Conservation (phyloP, 345 rosid species). For the Brassica cretica region DNA sequence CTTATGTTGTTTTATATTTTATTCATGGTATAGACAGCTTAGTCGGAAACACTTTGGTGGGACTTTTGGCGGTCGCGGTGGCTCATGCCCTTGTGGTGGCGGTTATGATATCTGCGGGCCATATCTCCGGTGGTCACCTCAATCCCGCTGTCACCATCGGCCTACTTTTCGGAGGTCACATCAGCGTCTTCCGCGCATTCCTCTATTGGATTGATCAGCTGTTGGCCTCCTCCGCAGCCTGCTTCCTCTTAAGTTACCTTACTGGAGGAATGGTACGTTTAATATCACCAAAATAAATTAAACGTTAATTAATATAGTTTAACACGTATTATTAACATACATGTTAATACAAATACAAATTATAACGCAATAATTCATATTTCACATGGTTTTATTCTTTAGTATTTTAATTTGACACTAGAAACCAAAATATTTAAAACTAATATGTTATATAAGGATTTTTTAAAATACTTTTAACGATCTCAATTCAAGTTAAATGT, state of each 20-base stretch:
- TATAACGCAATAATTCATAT: not conserved
- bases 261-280: constrained; percentile 75
- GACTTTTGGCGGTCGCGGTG: constrained; percentile 70
- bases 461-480: not conserved
- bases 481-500: not conserved
- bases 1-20: not conserved
- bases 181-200: constrained; percentile 66
- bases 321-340: not conserved
- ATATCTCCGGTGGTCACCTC: constrained; percentile 90
- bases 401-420: not conserved
- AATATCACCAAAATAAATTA: not conserved
- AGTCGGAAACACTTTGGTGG: constrained; percentile 51
- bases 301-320: not conserved
- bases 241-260: constrained; percentile 79
- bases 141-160: constrained; percentile 92
- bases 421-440: not conserved
- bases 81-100: constrained; percentile 85
- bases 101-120: constrained; percentile 87
- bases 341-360: not conserved
- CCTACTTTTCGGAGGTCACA: constrained; percentile 75
- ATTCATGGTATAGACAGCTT: constrained; percentile 45
- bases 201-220: constrained; percentile 78
- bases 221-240: constrained; percentile 73
- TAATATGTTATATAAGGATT: not conserved
- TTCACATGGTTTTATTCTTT: constrained; percentile 8